Base-by-base conservation (phyloP, 2,329 filamentous ascomycete genomes). In the Emericellopsis cladophorae region DNA sequence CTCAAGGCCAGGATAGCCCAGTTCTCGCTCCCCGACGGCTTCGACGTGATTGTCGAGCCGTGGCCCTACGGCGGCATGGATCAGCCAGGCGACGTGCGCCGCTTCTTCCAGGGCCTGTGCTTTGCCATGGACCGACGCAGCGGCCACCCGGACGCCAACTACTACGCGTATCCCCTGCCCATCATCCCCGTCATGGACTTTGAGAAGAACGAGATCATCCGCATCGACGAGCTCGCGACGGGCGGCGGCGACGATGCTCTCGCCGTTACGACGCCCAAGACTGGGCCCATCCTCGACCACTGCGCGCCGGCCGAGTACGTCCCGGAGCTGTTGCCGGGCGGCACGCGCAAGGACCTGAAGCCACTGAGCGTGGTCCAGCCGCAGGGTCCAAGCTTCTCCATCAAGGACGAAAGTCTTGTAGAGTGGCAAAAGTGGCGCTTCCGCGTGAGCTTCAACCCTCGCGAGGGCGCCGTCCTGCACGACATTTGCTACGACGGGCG, bases 341-440 rank as follows among this genome's bases (percentile, higher is more conserved):
- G 68, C 1, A 49, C 64, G 14, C 60, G 76, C 11, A 59, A 65
- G 35, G 74, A 74, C 42, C 52, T 78, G 23, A 86, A 84, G 58
- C 81, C 82, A 5, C 72, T 88, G 52, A 75, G 85, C 48, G 77
- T 90, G 36, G 68, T 76, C 2, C 84, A 90, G 52, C 72, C 72
- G 31, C 74, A 84, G 24, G 81, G 81, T 0, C 70, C 80, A 0
- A 81, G 76, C 2, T 86, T 87, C 57, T 64, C 59, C 0, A 66
- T 83, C 9, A 61, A 63, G 44, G 39, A 64, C 35, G 60, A 72
- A 49, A 64, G 65, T 38, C 55, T 61, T n/a, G 49, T 77, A 5
- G 58, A 67, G 42, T 81, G 77, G 77, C 74, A 81, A 54, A 78
- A 81, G 49, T 85, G 81, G 80, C 66, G 71, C 2, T 79, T 87